Conservation (phyloP, 2,329 filamentous ascomycete species). For the Emmonsia crescens region DNA sequence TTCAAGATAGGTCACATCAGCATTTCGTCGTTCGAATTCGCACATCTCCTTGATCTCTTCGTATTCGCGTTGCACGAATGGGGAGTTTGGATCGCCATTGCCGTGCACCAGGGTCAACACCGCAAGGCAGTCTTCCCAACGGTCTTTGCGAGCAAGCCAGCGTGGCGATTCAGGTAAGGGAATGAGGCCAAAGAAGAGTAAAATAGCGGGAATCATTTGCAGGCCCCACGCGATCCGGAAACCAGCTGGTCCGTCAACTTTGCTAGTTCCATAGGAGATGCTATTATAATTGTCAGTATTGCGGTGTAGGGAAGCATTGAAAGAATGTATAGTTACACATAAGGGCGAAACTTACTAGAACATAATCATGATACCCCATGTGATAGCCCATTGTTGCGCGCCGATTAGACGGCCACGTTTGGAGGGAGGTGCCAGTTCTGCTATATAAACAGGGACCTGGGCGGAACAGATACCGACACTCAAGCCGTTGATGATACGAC, state of each 20-base stretch:
- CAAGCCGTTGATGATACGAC: constrained; percentile 33
- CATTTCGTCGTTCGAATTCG: constrained; percentile 60
- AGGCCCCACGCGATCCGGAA: constrained; percentile 57
- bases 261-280: constrained; percentile 52
- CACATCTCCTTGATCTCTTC: constrained; percentile 62
- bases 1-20: constrained; percentile 59
- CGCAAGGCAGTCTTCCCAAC: constrained; percentile 42
- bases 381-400: constrained; percentile 35
- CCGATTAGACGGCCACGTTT: constrained; percentile 33
- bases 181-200: constrained; percentile 47
- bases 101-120: constrained; percentile 50
- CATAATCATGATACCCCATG: constrained; percentile 43
- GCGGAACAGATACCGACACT: constrained; percentile 34
- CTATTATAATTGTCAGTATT: constrained; percentile 11
- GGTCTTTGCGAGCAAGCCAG: constrained; percentile 53
- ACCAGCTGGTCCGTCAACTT: constrained; percentile 42
- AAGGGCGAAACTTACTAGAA: constrained; percentile 45
- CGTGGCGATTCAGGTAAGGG: constrained; percentile 47
- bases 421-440: constrained; percentile 31
- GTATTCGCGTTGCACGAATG: constrained; percentile 57
- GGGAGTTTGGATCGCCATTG: constrained; percentile 52
- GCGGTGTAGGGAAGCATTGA: background rate
- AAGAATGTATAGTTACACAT: background rate
- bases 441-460: constrained; percentile 33
- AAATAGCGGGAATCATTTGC: constrained; percentile 50